These are phyloP conservation scores for Kwoniella europaea DNA, from an alignment of 768 basidiomycete species.

Conservation along the genomic window DNA sequence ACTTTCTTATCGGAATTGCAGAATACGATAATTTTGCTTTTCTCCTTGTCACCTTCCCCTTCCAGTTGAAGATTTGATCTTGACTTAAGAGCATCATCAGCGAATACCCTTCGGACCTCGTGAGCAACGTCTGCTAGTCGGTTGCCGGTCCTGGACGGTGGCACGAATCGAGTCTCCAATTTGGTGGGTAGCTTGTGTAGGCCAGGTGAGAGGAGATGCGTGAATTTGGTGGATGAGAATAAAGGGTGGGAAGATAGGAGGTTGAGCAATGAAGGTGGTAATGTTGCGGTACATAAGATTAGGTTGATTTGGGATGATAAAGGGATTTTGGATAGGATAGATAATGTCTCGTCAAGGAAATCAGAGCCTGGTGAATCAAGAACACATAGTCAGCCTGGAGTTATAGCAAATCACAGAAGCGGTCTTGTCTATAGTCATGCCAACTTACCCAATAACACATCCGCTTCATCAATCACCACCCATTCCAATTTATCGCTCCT, in stretches of 20 bases:
- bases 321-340: constrained; percentile 68
- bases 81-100: constrained; percentile 56
- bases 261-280: constrained; percentile 68
- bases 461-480: constrained; percentile 90
- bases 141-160: constrained; percentile 75
- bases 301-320: constrained; percentile 67
- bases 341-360: constrained; percentile 74
- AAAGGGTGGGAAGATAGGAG: constrained; percentile 61
- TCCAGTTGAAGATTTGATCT: background rate
- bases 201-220: constrained; percentile 71
- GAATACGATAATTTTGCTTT: constrained; percentile 79
- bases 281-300: constrained; percentile 81
- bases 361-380: no score
- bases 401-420: no score
- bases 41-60: constrained; percentile 62
- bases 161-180: constrained; percentile 73
- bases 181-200: constrained; percentile 77
- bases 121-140: constrained; percentile 78
- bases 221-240: constrained; percentile 39
- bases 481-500: constrained; percentile 77
- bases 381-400: no score
- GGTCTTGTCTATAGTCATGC: background rate
- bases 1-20: constrained; percentile 78
- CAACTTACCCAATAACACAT: constrained; percentile 77
- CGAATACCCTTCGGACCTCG: constrained; percentile 75